Evolutionary conservation across 2,329 filamentous ascomycete species (phyloP).

Genomic region (Calonectria hawksworthii): DNA sequence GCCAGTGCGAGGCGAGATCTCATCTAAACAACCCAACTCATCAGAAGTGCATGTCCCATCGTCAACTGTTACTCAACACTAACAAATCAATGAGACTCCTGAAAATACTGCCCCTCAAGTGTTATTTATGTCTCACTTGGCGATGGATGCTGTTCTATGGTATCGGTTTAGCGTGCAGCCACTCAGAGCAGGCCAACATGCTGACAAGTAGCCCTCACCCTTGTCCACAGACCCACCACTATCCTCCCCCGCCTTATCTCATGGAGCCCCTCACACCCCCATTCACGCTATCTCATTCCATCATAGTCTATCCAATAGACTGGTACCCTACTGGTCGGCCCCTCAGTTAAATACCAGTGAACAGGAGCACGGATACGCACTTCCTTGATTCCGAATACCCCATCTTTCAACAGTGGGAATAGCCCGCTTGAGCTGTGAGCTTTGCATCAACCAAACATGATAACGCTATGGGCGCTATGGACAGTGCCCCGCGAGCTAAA

Average conservation of each 20-base stretch:
- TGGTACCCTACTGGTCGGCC: background rate
- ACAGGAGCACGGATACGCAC: background rate
- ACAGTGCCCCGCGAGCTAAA: background rate
- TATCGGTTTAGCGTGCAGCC: background rate
- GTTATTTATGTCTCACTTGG: background rate
- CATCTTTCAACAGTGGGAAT: background rate
- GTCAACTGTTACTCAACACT: background rate
- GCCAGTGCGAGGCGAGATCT: too few species aligned
- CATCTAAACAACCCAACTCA: too few species aligned
- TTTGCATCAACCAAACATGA: background rate
- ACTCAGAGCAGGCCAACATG: background rate
- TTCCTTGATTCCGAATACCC: background rate
- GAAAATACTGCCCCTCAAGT: background rate
- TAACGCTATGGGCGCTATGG: conserved; percentile 3
- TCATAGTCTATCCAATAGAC: background rate
- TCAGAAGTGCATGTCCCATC: background rate
- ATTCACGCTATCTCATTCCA: background rate
- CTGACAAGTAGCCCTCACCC: background rate
- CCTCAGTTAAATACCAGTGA: background rate
- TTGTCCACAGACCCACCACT: background rate
- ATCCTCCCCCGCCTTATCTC: conserved; percentile 15
- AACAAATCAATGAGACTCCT: background rate
- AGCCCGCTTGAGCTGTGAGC: background rate
- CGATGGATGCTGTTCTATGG: background rate
- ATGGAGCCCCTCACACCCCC: background rate